Conservation (phyloP, 2,329 filamentous ascomycete species). For the Hypoxylon sp. region DNA sequence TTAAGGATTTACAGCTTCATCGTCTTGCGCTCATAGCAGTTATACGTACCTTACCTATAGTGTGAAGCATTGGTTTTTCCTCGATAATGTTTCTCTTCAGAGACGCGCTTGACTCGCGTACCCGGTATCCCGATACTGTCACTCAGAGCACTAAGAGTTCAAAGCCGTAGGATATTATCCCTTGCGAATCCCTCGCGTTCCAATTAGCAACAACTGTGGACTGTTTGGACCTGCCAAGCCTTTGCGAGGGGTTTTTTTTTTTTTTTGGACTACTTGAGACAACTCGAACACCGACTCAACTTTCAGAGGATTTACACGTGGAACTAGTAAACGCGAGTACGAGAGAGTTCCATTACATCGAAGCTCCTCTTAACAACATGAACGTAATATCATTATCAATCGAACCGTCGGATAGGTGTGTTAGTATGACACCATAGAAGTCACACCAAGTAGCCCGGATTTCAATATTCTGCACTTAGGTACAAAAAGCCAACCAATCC, state of each 20-base stretch:
- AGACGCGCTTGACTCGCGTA: slow-evolving; percentile 8
- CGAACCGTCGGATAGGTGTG: slow-evolving; percentile 21
- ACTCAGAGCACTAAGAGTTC: slow-evolving; percentile 24
- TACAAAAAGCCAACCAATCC: slow-evolving; percentile 20
- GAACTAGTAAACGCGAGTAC: slow-evolving; percentile 11
- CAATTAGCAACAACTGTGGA: slow-evolving; percentile 18
- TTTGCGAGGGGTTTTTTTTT: slow-evolving; percentile 9
- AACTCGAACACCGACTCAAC: slow-evolving; percentile 23
- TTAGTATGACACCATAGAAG: slow-evolving; percentile 14
- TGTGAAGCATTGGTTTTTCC: slow-evolving; percentile 9
- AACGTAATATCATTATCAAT: slow-evolving; percentile 14
- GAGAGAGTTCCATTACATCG: slow-evolving; percentile 13
- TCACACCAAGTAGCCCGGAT: slow-evolving; percentile 23
- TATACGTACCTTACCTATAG: not conserved
- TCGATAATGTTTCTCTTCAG: slow-evolving; percentile 2
- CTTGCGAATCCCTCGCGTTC: slow-evolving; percentile 40
- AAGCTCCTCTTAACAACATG: slow-evolving; percentile 10
- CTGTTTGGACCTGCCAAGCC: slow-evolving; percentile 33
- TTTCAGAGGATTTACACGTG: slow-evolving; percentile 16
- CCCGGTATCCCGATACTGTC: slow-evolving; percentile 11
- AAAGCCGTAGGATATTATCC: slow-evolving; percentile 24
- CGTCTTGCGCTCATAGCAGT: slow-evolving; percentile 9
- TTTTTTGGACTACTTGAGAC: slow-evolving; percentile 39
- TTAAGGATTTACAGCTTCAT: slow-evolving; percentile 15
- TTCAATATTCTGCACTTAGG: not conserved